phyloP scores from a whole-genome alignment of 2,329 filamentous ascomycete genomes.

The Teratosphaeria zuluensis region DNA sequence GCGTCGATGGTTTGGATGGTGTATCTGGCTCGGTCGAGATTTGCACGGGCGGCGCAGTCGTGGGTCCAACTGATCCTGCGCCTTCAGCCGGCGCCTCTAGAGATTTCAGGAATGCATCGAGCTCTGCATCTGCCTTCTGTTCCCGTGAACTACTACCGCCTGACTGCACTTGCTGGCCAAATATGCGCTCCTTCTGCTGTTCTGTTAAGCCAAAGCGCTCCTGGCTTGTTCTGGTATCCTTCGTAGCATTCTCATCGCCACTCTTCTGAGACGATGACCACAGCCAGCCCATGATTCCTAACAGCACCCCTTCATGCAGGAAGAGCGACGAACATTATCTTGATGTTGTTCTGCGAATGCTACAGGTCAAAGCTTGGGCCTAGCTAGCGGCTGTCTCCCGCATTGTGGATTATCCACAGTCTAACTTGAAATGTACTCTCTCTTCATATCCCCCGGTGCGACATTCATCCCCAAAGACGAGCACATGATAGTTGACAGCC shows the following conservation, averaged over 20 bases:
- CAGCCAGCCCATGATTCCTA: constrained; percentile 18
- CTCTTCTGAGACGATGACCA: constrained; percentile 12
- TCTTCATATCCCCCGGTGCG: too few relatives aligned
- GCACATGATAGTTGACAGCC: too few relatives aligned
- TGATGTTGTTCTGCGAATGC: not conserved
- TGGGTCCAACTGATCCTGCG: constrained; percentile 6
- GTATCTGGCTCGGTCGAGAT: constrained; percentile 12
- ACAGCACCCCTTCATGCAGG: not conserved
- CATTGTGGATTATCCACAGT: too few relatives aligned
- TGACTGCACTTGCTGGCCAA: constrained; percentile 12
- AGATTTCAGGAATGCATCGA: constrained; percentile 43
- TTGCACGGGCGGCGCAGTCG: not conserved
- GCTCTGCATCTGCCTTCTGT: constrained; percentile 45
- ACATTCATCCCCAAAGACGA: too few relatives aligned
- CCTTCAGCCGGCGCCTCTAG: constrained; percentile 25
- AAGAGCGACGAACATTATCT: not conserved
- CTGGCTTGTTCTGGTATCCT: not conserved
- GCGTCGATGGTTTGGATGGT: constrained; percentile 5
- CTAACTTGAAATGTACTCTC: too few relatives aligned
- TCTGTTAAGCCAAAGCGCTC: constrained; percentile 15
- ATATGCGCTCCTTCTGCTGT: constrained; percentile 22
- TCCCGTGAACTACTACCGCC: constrained; percentile 26
- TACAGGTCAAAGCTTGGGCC: not conserved
- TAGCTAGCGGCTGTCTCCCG: not conserved
- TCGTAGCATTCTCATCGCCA: not conserved